A percentile compares a stretch with the other conserved stretches of the same genome.
Conservation (phyloP, 2,329 filamentous ascomycete species). For the Zymoseptoria ardabiliae region DNA sequence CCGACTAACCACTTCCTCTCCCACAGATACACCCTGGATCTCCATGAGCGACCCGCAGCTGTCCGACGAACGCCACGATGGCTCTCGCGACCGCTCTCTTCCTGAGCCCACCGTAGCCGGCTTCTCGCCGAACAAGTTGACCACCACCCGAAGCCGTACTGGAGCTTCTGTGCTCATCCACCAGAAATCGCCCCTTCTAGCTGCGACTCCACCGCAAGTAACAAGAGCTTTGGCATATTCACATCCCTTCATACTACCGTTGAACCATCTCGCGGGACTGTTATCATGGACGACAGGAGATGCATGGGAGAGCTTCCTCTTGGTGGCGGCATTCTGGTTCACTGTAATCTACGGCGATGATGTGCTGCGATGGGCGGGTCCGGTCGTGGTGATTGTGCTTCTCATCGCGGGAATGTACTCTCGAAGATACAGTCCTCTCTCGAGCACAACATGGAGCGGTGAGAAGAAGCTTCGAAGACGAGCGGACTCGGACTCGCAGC, state of each 20-base stretch:
- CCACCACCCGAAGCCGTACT: constrained; percentile 14
- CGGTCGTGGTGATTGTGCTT: constrained; percentile 68
- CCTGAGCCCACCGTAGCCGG: constrained; percentile 69
- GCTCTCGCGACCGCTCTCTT: constrained; percentile 10
- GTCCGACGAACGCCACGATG: constrained; percentile 10
- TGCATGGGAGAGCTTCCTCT: constrained; percentile 91
- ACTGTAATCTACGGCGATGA: constrained; percentile 77
- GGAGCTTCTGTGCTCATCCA: constrained; percentile 67
- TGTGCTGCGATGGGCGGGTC: constrained; percentile 73
- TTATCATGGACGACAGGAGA: constrained; percentile 92
- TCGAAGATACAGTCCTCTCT: constrained; percentile 79
- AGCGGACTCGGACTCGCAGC: constrained; percentile 51
- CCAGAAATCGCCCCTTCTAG: constrained; percentile 87
- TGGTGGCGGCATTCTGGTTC: constrained; percentile 81
- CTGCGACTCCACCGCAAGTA: constrained; percentile 89
- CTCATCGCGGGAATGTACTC: constrained; percentile 91
- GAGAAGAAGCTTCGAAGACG: constrained; percentile 52
- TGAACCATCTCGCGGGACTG: constrained; percentile 78
- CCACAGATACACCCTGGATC: constrained; percentile 18
- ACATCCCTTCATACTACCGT: constrained; percentile 82
- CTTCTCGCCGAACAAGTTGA: constrained; percentile 79
- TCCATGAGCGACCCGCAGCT: constrained; percentile 15
- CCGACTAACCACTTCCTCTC: not conserved
- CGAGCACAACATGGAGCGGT: constrained; percentile 70
- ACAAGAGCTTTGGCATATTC: constrained; percentile 92